Base-by-base conservation (phyloP, 805 yeast genomes). In the Pichia insulana region DNA sequence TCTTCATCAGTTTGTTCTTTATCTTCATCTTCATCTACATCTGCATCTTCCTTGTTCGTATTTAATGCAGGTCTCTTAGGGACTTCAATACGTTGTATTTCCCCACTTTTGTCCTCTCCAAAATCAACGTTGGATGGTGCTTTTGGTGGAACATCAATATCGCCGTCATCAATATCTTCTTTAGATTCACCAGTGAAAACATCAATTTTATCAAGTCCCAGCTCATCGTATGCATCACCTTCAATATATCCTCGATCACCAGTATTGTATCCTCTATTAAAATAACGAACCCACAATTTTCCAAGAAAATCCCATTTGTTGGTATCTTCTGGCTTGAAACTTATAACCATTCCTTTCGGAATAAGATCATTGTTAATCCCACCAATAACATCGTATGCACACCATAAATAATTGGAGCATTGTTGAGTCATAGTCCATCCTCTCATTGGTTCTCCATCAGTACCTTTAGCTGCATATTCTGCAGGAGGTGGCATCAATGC, bases 301-400 rank as follows among this genome's bases (percentile, higher is more conserved):
- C 80, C 81, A 38, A 69, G 60, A 41, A 63, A 67, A 26, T 64
- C 58, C 53, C 67, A 71, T 38, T 61, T 56, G 13, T 55, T 57
- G 10, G 57, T 57, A 28, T 57, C 56, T 3, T 46, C 37, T 2
- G 57, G 45, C n/a, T 54, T 51, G 41, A 60, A 68, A 34, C 63
- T 62, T 25, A 76, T 63, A 19, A 74, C 48, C 16, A 59, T 56
- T n/a, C 84, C 83, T 6, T 51, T 51, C 37, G 67, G 68, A 34
- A 61, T 59, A 27, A 63, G 65, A 27, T 61, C 63, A 31, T 61
- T 65, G 11, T 56, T 25, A 17, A 63, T 65, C 2, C 74, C 79
- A 16, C 83, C 83, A 46, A 76, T 64, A 17, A 62, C 54, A 45
- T 76, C 75, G 54, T 74, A 76, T 0, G 80, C 82, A 64, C 83